phyloP scores from a whole-genome alignment of 768 basidiomycete species.

The Hericium rajendrae region DNA sequence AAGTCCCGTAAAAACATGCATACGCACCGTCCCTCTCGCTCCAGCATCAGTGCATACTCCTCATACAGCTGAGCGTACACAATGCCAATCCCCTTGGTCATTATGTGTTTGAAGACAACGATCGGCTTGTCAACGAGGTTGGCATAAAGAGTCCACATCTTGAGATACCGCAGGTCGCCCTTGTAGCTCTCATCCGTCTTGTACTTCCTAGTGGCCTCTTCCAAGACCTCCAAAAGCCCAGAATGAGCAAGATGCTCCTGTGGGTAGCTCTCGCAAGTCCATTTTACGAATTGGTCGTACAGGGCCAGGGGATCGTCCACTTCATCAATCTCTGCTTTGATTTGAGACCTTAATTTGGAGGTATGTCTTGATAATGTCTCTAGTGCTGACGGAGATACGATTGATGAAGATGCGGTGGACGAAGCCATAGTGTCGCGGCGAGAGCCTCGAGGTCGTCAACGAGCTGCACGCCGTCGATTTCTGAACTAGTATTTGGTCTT shows the following conservation, averaged over 20 bases:
- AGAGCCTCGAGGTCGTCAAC: not conserved
- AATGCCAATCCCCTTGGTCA: slow-evolving; percentile 42
- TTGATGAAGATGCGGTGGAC: not conserved
- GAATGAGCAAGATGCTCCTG: slow-evolving; percentile 57
- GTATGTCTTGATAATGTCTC: slow-evolving; percentile 4
- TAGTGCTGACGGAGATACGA: not conserved
- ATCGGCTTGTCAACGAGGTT: slow-evolving; percentile 64
- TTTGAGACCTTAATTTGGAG: slow-evolving; percentile 13
- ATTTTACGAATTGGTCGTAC: slow-evolving; percentile 82
- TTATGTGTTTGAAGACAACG: slow-evolving; percentile 48
- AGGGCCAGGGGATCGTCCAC: slow-evolving; percentile 83
- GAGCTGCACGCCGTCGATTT: not conserved
- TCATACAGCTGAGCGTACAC: slow-evolving; percentile 82
- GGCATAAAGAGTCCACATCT: slow-evolving; percentile 86
- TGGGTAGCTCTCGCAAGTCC: slow-evolving; percentile 76
- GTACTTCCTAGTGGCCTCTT: slow-evolving; percentile 76
- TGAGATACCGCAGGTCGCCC: slow-evolving; percentile 83
- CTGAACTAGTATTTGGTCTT: slow-evolving; percentile 8
- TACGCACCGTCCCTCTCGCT: slow-evolving; percentile 62
- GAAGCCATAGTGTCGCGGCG: slow-evolving; percentile 5
- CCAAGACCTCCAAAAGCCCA: slow-evolving; percentile 72
- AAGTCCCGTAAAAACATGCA: not conserved
- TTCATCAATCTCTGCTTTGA: slow-evolving; percentile 33
- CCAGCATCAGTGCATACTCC: slow-evolving; percentile 78
- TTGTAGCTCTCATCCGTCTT: slow-evolving; percentile 77